Conservation (phyloP, 2,329 filamentous ascomycete genomes). For the Zymoseptoria pseudotritici region DNA sequence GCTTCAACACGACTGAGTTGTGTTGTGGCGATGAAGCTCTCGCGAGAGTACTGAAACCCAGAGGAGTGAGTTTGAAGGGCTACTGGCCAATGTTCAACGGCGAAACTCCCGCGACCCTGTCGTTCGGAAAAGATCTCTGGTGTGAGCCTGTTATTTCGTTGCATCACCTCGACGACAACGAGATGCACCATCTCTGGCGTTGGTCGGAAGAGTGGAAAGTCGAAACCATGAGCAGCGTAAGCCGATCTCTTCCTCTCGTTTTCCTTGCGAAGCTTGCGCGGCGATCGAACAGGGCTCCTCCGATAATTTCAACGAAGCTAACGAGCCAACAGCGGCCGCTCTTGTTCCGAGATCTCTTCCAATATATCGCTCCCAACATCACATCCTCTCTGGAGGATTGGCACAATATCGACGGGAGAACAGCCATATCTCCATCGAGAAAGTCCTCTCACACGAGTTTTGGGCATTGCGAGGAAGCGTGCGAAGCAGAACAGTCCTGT, state of each 20-base stretch:
- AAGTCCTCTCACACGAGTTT: background rate
- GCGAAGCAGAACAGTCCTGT: constrained; percentile 24
- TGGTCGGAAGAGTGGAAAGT: constrained; percentile 35
- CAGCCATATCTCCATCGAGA: background rate
- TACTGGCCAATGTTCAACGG: constrained; percentile 23
- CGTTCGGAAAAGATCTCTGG: constrained; percentile 40
- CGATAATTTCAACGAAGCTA: background rate
- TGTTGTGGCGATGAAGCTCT: constrained; percentile 23
- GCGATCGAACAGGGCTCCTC: too few species aligned
- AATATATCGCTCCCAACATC: constrained; percentile 8
- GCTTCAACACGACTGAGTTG: constrained; percentile 24
- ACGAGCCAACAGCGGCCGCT: background rate
- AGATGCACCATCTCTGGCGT: constrained; percentile 44
- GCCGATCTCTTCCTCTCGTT: too few species aligned
- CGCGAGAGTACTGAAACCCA: constrained; percentile 16
- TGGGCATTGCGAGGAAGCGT: constrained; percentile 19
- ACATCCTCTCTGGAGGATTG: constrained; percentile 3
- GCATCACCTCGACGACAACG: constrained; percentile 40
- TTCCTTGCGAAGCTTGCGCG: too few species aligned
- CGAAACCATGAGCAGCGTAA: background rate
- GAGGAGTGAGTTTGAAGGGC: constrained; percentile 13
- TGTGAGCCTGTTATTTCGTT: constrained; percentile 43
- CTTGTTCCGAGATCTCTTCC: constrained; percentile 5
- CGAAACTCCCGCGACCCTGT: constrained; percentile 33
- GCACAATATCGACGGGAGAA: constrained; percentile 9